Evolutionary conservation across 768 basidiomycete genomes (phyloP), one percentile per base, ranked within the genome.

Genomic region (Tylopilus felleus): DNA sequence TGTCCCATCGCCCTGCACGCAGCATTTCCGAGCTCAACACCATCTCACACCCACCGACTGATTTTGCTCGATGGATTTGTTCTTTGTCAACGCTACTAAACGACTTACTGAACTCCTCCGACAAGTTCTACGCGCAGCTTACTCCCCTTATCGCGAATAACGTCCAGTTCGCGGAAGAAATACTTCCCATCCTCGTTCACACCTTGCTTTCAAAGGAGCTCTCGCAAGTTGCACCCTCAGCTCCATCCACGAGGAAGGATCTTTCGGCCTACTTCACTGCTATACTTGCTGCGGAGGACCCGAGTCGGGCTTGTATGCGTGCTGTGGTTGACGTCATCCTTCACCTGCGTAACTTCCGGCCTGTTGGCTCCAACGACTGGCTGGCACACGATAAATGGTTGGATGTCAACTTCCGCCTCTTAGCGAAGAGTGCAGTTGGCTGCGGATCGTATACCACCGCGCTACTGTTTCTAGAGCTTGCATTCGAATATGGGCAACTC

Each of bases 381-480:
- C 63, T 77, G n/a, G 78, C 80, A 2, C 80, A 87, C 60, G 83
- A 92, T 66, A 80, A 78, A 55, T 98, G 97, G 97, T 77, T 99
- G 12, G 74, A 80, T 33, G 62, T 98, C 40, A 85, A 96, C 58
- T 91, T 80, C 63, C 65, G 80, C 2, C 72, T 92, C 6, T 77
- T 98, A 22, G 85, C 87, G 10, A 74, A 74, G 56, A 86, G 82
- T 33, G 90, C 95, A 4, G 82, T 91, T 51, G 67, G 73, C 33
- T 93, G 86, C 53, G 90, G 89, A 0, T 84, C 90, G 8, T 97
- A 90, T 66, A 93, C 93, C 5, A 95, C 95, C 0, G 89, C 92
- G 0, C 75, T 98, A 22, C 76, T 98, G 25, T 96, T 95, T 66
- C 74, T 97, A 31, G 96, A 98, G 63, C 77, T 96, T 13, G 86